phyloP scores from a whole-genome alignment of 371 early-diverging fungal species.

The Blakeslea trispora region DNA sequence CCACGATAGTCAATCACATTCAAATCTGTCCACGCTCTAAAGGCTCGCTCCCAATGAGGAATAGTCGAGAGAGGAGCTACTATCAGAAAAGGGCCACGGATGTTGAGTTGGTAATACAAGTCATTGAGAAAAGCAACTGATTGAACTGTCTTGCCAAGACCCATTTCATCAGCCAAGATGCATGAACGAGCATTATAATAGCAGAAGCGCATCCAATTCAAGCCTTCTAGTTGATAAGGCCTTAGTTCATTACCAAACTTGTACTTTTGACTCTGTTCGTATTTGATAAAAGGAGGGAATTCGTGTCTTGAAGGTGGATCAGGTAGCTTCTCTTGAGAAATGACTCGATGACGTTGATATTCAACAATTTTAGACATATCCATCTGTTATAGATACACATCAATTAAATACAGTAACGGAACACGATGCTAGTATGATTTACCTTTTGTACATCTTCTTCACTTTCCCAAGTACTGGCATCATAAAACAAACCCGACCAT shows the following conservation, averaged over 20 bases:
- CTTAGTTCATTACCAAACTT: conserved; percentile 72
- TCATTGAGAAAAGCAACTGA: conserved; percentile 70
- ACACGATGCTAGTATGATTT: no score
- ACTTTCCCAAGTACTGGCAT: conserved; percentile 85
- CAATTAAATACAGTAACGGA: no score
- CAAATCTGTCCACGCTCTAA: conserved; percentile 72
- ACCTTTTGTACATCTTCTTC: conserved; percentile 62
- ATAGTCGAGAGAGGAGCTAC: conserved; percentile 76
- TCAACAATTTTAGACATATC: conserved; percentile 62
- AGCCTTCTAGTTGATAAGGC: conserved; percentile 67
- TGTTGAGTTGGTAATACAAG: conserved; percentile 56
- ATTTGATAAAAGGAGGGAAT: conserved; percentile 54
- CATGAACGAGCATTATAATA: conserved; percentile 62
- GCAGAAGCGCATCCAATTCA: conserved; percentile 74
- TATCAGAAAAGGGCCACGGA: conserved; percentile 69
- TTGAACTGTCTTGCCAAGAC: conserved; percentile 78
- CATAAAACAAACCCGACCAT: conserved; percentile 88
- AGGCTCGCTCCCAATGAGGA: conserved; percentile 74
- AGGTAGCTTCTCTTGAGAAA: conserved; percentile 45
- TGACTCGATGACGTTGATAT: conserved; percentile 40
- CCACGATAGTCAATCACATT: conserved; percentile 75
- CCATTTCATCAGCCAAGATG: conserved; percentile 89
- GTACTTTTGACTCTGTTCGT: conserved; percentile 45
- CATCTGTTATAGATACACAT: no score
- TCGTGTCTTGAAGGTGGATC: conserved; percentile 51